A percentile compares a stretch with the other conserved stretches of the same genome.
Evolutionary conservation across 345 rosid species (phyloP).

Genomic region (Bruguiera gymnorhiza): DNA sequence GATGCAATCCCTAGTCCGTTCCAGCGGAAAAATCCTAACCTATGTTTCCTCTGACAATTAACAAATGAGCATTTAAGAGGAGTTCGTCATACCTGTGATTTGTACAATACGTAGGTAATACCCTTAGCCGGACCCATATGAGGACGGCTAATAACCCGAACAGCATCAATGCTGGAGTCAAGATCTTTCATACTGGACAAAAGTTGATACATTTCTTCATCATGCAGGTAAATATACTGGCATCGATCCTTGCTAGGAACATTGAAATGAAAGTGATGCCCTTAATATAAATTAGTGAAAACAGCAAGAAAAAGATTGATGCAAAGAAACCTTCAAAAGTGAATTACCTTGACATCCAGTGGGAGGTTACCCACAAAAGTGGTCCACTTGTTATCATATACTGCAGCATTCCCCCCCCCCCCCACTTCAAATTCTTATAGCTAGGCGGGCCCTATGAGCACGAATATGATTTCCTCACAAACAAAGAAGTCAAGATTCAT

Average conservation of each 20-base stretch:
- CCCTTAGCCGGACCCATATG: slow-evolving; percentile 86
- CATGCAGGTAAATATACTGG: slow-evolving; percentile 38
- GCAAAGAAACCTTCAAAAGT: not conserved
- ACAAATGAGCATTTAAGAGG: not conserved
- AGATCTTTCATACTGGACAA: slow-evolving; percentile 55
- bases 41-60: not conserved
- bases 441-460: slow-evolving; percentile 94
- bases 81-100: slow-evolving; percentile 56
- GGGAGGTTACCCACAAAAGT: slow-evolving; percentile 92
- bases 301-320: not conserved
- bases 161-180: slow-evolving; percentile 73
- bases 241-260: too few relatives aligned
- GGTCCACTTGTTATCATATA: slow-evolving; percentile 80
- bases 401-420: slow-evolving; percentile 40
- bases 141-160: slow-evolving; percentile 84
- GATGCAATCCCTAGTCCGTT: not conserved
- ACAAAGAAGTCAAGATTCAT: slow-evolving; percentile 1
- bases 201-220: slow-evolving; percentile 87
- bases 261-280: too few relatives aligned
- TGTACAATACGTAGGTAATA: slow-evolving; percentile 87
- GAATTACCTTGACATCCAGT: slow-evolving; percentile 80
- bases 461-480: slow-evolving; percentile 71
- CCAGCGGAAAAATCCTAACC: not conserved
- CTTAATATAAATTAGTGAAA: too few relatives aligned
- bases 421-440: slow-evolving; percentile 67